Base-by-base conservation (phyloP, 106 monocot genomes). In the Dendrobium officinale region DNA sequence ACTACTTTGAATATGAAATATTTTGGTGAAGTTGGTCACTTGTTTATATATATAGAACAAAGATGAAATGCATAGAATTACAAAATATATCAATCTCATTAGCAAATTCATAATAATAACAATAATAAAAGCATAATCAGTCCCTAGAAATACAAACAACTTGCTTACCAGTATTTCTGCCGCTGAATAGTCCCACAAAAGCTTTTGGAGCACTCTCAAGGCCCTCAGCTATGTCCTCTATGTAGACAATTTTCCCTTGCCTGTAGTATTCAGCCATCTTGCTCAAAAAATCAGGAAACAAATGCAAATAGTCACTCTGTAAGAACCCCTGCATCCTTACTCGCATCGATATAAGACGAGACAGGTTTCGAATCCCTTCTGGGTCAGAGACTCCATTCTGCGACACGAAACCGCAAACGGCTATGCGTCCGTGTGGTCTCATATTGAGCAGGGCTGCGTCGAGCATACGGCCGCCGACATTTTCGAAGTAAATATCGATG, bases 401-500 rank as follows among this genome's bases (percentile, higher is more conserved):
- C 9, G 92, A 92, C 26, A 95, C 82, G 88, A 95, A 83, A 6
- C 95, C 92, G 22, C 95, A 95, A 1, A 85, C 85, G 0, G 95
- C 95, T 6, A 95, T 86, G 7, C 92, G 81, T 0, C 92, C 92
- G 33, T 86, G 81, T 11, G 26, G 18, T 22, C 89, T 81, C 92
- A 95, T 92, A 86, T 92, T 95, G 40, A 89, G 81, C 5, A 92
- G 89, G 5, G 77, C 92, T 0, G 92, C 95, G 20, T 95, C 92
- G 24, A 95, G 89, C 91, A 88, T 91, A 5, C 77, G 9, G 0
- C 95, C 92, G 1, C 95, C 95, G 1, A 95, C 95, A 22, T 95
- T 95, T 48, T 95, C 95, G 42, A 95, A 95, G 86, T 95, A 95
- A 22, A 91, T 92, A 78, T 95, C 95, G 17, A 95, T 91, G 4